Conservation (phyloP, 805 yeast species). For the Maudiozyma saulgeensis region DNA sequence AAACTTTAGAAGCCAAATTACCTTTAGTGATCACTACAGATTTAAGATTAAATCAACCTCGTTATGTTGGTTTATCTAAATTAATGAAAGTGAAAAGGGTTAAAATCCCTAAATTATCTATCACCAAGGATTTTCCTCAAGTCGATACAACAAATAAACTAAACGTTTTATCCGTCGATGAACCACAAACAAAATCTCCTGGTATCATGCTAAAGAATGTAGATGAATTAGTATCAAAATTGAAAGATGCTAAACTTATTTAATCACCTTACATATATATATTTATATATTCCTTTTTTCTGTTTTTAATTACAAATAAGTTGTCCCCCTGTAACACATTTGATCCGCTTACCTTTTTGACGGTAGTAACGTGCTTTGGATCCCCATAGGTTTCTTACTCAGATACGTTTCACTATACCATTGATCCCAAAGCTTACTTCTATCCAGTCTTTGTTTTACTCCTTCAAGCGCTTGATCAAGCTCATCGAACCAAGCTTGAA, state of each 20-base stretch:
- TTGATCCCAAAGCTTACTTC: constrained; percentile 13
- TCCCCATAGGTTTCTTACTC: constrained; percentile 25
- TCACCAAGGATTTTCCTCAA: constrained; percentile 56
- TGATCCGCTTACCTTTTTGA: background rate
- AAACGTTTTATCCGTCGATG: constrained; percentile 63
- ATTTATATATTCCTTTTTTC: too few species aligned
- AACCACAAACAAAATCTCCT: constrained; percentile 74
- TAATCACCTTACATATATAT: constrained; percentile 23
- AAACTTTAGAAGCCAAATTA: constrained; percentile 62
- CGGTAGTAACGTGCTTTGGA: constrained; percentile 17
- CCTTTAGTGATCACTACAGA: constrained; percentile 90
- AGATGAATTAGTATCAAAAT: constrained; percentile 69
- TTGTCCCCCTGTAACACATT: background rate
- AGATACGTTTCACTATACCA: constrained; percentile 20
- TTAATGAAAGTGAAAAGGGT: constrained; percentile 98
- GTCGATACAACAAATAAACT: constrained; percentile 50
- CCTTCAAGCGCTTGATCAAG: constrained; percentile 8
- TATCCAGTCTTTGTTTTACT: background rate
- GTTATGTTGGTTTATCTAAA: constrained; percentile 92
- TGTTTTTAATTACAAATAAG: too few species aligned
- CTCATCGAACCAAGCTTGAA: constrained; percentile 23
- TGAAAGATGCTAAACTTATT: constrained; percentile 68
- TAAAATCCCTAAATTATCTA: constrained; percentile 62
- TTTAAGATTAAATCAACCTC: constrained; percentile 86
- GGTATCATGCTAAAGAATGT: constrained; percentile 75